These are phyloP conservation scores for Colletotrichum sidae DNA, from an alignment of 2,329 filamentous ascomycete species.

Conservation along the genomic window DNA sequence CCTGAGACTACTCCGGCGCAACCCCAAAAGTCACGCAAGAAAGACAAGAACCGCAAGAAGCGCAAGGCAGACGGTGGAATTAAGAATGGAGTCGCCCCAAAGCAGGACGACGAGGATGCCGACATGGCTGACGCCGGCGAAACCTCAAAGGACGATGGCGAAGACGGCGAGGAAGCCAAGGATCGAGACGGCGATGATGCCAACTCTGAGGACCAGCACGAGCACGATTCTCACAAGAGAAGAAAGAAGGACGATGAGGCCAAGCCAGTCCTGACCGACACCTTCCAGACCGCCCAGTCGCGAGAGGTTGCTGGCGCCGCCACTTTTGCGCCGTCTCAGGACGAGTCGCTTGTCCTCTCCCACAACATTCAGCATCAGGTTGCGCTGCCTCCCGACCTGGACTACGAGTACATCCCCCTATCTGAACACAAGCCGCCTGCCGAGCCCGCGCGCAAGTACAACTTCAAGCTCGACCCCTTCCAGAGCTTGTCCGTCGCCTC, in stretches of 20 bases:
- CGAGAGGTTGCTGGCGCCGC: slow-evolving; percentile 87
- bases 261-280: slow-evolving; percentile 88
- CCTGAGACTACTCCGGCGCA: slow-evolving; percentile 50
- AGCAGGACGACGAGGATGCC: slow-evolving; percentile 52
- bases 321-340: slow-evolving; percentile 71
- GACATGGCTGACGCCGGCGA: slow-evolving; percentile 59
- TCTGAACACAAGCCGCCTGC: slow-evolving; percentile 92
- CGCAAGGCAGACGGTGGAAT: slow-evolving; percentile 85
- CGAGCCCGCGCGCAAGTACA: slow-evolving; percentile 84
- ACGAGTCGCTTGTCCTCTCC: slow-evolving; percentile 83
- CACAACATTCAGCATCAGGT: slow-evolving; percentile 99
- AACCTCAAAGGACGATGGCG: slow-evolving; percentile 53
- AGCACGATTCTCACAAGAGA: slow-evolving; percentile 65
- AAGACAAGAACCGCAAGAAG: slow-evolving; percentile 80
- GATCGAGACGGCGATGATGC: slow-evolving; percentile 25
- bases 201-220: slow-evolving; percentile 48
- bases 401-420: slow-evolving; percentile 95
- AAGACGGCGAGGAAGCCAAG: slow-evolving; percentile 43
- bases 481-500: slow-evolving; percentile 94
- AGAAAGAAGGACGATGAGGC: slow-evolving; percentile 69
- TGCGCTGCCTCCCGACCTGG: slow-evolving; percentile 89
- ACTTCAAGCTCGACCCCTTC: slow-evolving; percentile 96
- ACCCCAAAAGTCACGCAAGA: slow-evolving; percentile 57
- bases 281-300: slow-evolving; percentile 94
- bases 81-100: slow-evolving; percentile 60